Percentiles rank a stretch among this genome's conserved stretches.
Conservation (phyloP, 192 early-diverging fungal species). For the Backusella luteola region DNA sequence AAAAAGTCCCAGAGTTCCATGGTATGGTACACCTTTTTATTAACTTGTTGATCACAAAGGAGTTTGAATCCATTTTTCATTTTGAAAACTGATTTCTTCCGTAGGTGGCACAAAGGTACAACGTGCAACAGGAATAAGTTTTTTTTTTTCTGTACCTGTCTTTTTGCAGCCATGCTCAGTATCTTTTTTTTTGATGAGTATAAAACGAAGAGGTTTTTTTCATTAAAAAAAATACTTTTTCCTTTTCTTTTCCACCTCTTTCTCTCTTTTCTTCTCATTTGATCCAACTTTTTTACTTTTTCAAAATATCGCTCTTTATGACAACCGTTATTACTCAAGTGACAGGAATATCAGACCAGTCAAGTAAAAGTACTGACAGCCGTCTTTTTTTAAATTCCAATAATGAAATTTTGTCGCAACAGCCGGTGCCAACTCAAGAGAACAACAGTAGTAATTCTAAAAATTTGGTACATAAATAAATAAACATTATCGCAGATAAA, state of each 20-base stretch:
- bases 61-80: background rate
- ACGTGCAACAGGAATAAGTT: background rate
- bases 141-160: background rate
- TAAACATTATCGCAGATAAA: background rate
- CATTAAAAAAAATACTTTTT: background rate
- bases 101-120: background rate
- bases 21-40: background rate
- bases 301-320: background rate
- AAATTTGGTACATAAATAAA: background rate
- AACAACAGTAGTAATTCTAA: background rate
- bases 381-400: slow-evolving; percentile 1
- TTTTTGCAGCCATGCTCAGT: background rate
- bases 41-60: background rate
- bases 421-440: background rate
- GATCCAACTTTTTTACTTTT: background rate
- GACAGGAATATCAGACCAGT: background rate
- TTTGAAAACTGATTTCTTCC: background rate
- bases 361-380: background rate
- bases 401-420: background rate
- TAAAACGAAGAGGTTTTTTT: background rate
- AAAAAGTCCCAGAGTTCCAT: background rate
- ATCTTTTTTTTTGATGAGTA: background rate
- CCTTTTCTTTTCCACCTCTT: background rate
- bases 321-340: background rate
- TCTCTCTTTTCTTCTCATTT: background rate